Evolutionary conservation across 768 basidiomycete genomes (phyloP).

Genomic region (Termitomyces sp.): DNA sequence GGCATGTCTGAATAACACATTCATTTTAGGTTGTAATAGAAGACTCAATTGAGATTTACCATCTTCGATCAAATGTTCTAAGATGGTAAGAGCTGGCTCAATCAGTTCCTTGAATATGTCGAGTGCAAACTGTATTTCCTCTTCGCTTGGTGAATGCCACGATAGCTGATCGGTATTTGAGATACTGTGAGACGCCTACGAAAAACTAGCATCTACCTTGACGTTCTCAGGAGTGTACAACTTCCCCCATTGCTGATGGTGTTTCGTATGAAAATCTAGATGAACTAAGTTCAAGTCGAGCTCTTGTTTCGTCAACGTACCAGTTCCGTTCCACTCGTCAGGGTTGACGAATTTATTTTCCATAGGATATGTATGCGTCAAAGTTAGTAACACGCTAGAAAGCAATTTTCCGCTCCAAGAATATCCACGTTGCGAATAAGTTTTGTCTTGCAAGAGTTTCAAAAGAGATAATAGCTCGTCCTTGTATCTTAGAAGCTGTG

Average conservation of each 20-base stretch:
- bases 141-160: slow-evolving; percentile 71
- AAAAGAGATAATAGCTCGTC: slow-evolving; percentile 57
- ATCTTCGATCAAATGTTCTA: slow-evolving; percentile 53
- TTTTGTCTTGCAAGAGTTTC: slow-evolving; percentile 59
- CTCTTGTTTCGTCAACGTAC: slow-evolving; percentile 27
- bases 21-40: not conserved
- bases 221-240: slow-evolving; percentile 66
- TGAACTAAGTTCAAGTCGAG: not conserved
- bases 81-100: slow-evolving; percentile 49
- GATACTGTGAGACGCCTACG: not conserved
- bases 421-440: slow-evolving; percentile 76
- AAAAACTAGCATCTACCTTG: slow-evolving; percentile 35
- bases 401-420: slow-evolving; percentile 77
- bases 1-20: slow-evolving; percentile 25
- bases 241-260: slow-evolving; percentile 79
- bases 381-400: slow-evolving; percentile 62
- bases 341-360: slow-evolving; percentile 81
- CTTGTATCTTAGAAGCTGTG: slow-evolving; percentile 61
- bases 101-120: slow-evolving; percentile 62
- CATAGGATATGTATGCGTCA: slow-evolving; percentile 75
- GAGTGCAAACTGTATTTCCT: slow-evolving; percentile 73
- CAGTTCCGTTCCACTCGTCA: slow-evolving; percentile 67
- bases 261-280: slow-evolving; percentile 62
- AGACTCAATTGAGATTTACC: slow-evolving; percentile 27
- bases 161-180: slow-evolving; percentile 36